These are phyloP conservation scores for Tylopilus plumbeoviolaceoides DNA, from an alignment of 768 basidiomycete genomes.

Conservation along the genomic window DNA sequence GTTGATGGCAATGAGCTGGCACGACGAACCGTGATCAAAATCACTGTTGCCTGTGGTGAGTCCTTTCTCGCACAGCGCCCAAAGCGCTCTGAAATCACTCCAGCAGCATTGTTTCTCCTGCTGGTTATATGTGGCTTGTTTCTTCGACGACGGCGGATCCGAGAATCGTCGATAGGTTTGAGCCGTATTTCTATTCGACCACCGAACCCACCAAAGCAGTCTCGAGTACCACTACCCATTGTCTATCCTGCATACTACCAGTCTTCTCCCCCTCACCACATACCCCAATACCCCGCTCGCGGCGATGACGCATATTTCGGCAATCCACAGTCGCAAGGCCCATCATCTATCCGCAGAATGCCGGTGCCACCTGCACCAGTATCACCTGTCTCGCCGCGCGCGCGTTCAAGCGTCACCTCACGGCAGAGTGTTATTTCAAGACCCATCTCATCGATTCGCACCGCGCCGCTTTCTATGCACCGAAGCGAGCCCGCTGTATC, in stretches of 20 bases:
- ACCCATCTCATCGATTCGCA: conserved; percentile 3
- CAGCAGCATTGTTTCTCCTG: background rate
- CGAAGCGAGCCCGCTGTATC: background rate
- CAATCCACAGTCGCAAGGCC: background rate
- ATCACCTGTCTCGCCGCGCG: background rate
- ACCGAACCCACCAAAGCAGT: conserved; percentile 1
- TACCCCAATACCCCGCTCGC: conserved; percentile 9
- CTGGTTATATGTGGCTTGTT: background rate
- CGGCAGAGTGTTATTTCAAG: background rate
- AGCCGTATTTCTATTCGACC: accelerated
- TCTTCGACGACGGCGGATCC: conserved; percentile 6
- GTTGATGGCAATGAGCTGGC: background rate
- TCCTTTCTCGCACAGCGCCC: background rate
- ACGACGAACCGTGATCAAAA: background rate
- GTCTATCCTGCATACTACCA: background rate
- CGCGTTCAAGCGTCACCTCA: background rate
- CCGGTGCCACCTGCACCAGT: background rate
- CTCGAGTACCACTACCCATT: background rate
- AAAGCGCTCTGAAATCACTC: conserved; percentile 3
- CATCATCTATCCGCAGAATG: background rate
- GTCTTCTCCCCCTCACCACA: background rate
- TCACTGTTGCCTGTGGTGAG: conserved; percentile 9
- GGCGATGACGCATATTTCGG: background rate
- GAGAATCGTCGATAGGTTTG: background rate
- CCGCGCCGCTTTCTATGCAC: background rate